Evolutionary conservation across 2,329 filamentous ascomycete species (phyloP), one percentile per base, ranked within the genome.

Genomic region (Pseudocercospora musae): DNA sequence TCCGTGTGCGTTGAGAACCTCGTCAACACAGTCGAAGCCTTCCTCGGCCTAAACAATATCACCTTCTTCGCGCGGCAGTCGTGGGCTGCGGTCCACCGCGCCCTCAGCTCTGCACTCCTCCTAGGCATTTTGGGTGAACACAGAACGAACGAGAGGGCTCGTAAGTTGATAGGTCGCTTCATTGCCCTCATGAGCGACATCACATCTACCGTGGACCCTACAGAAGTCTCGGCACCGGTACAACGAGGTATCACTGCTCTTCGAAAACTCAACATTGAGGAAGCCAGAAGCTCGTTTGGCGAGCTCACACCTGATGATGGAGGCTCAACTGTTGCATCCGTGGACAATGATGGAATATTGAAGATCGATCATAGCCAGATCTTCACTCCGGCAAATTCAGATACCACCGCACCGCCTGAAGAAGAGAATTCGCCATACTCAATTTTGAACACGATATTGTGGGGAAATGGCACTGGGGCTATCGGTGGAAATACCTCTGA

Each of bases 31-130:
- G 83, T 87, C 10, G 84, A 86, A 68, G 83, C 84, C 0, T 88
- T 86, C 71, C 80, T 87, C 2, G 85, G 86, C 57, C 75, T 88
- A 3, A 79, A 81, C 63, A 81, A 81, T 70, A 80, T 82, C 75
- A 73, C 72, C 1, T 64, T 72, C 53, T 74, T 81, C 76, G 37
- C 78, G 70, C 8, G 77, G 73, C 56, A 79, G 74, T 54, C 71
- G 9, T 75, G 73, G 73, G 70, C 71, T 9, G 71, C 73, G 4
- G 67, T 74, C 2, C 73, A 74, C 58, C 70, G 77, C 76, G 58
- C 78, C 74, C 68, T 80, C 73, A 64, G 79, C 75, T 63, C 73
- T 78, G 66, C 72, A 4, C 63, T 75, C 1, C 66, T 75, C 1
- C 69, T 75, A 15, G 73, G 73, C 21, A 74, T 80, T 72, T 69